These are phyloP conservation scores for Theobroma cacao DNA, from an alignment of 345 rosid species.

Conservation along the genomic window DNA sequence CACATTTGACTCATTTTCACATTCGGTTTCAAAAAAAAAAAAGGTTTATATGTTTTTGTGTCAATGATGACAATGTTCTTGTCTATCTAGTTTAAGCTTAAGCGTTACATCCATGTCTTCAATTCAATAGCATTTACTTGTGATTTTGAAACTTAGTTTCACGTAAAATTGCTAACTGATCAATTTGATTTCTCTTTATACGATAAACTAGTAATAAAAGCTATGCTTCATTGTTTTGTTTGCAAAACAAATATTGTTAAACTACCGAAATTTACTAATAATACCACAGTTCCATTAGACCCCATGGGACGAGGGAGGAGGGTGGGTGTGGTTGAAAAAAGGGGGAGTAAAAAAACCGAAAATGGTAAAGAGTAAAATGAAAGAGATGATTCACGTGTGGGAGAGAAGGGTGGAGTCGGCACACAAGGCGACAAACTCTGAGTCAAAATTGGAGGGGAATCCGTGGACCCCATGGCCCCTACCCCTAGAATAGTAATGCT, in stretches of 20 bases:
- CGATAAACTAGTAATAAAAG: too few species aligned
- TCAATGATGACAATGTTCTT: neutral
- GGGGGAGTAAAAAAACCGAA: neutral
- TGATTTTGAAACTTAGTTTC: too few species aligned
- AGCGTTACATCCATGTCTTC: neutral
- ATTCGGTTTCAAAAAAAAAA: neutral
- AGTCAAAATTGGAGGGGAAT: conserved; percentile 6
- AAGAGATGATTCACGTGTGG: conserved; percentile 17
- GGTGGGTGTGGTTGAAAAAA: too few species aligned
- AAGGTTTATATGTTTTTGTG: neutral
- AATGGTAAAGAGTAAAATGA: neutral
- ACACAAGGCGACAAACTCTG: neutral
- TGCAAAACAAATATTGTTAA: too few species aligned
- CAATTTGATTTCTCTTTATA: neutral
- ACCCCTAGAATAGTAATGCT: too few species aligned
- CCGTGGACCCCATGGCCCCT: neutral
- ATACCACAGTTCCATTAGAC: too few species aligned
- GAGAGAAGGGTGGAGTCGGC: neutral
- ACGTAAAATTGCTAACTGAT: neutral
- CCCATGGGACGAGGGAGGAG: too few species aligned
- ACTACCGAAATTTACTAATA: too few species aligned
- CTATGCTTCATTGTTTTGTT: too few species aligned
- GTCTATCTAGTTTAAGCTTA: neutral
- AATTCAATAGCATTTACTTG: too few species aligned
- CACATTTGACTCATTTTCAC: neutral